Evolutionary conservation across 257 asterid species (phyloP), one percentile per base, ranked within the genome.

Genomic region (Solanum arcanum): DNA sequence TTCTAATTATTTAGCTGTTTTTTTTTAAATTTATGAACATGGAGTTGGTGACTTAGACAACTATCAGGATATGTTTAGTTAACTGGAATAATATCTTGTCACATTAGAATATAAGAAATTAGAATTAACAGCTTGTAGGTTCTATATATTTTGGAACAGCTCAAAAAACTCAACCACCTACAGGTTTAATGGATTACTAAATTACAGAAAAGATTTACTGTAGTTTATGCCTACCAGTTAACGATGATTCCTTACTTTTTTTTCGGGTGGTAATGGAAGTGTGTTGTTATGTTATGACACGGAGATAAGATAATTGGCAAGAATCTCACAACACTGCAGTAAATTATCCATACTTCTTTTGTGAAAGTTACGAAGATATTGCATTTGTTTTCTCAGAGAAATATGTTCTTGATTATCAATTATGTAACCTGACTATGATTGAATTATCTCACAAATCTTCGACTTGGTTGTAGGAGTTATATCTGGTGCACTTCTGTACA

Each of bases 401-500:
- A 15, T 12, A 37, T 47, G 33, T 21, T 64, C 7, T 9, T 9
- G 37, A 68, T 18, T 59, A 82, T 59, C 39, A 64, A 33, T 5
- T 23, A 59, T 31, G 44, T 23, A 42, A 46, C 39, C 29, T 8
- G 25, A 68, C 20, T 49, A 31, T 23, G 35, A 23, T 2, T 14
- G 42, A 84, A 25, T 64, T 84, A 59, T 77, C 82, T 84, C 23
- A 88, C 52, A 87, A 31, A 86, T 64, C 52, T 80, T 39, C 86
- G 46, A 87, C 80, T 88, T 91, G 92, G 81, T 89, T 87, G 81
- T 94, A 96, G 99, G 99, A 86, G 98, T 97, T 81, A 95, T 97
- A 90, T 97, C 99, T 31, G 99, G 99, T 88, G 99, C 99, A 33
- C 98, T 97, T 76, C 88, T 97, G 91, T 97, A 97, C 84, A 95